Percentiles rank a stretch among this genome's conserved stretches.
These are phyloP conservation scores for Saccharomyces hybrid DNA, from an alignment of 1,139 yeast species.

Conservation along the genomic window DNA sequence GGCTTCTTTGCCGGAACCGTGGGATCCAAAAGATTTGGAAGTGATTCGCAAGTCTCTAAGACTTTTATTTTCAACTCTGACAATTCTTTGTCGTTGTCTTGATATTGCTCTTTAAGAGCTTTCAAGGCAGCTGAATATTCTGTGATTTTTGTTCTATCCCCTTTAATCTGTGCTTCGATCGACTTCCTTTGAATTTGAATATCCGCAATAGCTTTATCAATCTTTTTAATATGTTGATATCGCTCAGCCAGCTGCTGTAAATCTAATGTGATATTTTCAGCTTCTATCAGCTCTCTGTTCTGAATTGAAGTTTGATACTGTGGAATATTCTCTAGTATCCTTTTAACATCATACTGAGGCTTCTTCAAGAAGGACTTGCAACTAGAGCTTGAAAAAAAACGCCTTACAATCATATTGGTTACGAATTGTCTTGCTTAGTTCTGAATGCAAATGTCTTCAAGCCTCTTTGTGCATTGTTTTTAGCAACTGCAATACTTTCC, in stretches of 20 bases:
- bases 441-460: neutral
- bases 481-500: neutral
- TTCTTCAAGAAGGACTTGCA: conserved; percentile 17
- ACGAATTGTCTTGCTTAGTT: neutral
- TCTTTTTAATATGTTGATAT: conserved; percentile 20
- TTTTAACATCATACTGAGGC: conserved; percentile 46
- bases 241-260: conserved; percentile 32
- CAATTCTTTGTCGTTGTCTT: conserved; percentile 17
- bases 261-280: conserved; percentile 24
- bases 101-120: conserved; percentile 23
- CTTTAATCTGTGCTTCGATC: conserved; percentile 25
- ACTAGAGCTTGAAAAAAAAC: neutral
- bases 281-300: conserved; percentile 38
- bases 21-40: conserved; percentile 63
- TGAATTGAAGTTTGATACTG: conserved; percentile 41
- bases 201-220: conserved; percentile 21
- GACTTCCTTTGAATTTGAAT: conserved; percentile 29
- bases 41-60: conserved; percentile 36
- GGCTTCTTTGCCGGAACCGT: conserved; percentile 42
- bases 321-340: conserved; percentile 37
- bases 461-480: neutral
- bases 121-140: conserved; percentile 17
- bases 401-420: neutral
- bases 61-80: conserved; percentile 35
- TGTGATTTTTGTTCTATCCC: conserved; percentile 14